Conservation (phyloP, 2,329 filamentous ascomycete genomes). For the Trichoderma koningii region DNA sequence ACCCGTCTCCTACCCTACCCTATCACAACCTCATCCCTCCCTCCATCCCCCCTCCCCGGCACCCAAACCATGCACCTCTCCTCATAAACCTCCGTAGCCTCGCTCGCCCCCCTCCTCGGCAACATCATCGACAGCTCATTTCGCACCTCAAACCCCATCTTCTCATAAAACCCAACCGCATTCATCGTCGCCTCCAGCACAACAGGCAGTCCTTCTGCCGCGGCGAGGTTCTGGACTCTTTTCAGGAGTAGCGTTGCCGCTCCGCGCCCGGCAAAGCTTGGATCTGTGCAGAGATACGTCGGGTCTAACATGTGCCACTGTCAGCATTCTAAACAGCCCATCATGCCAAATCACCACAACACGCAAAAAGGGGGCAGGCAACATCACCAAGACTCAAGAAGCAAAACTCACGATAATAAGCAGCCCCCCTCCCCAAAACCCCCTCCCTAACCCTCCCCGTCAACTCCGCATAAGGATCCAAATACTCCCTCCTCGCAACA, state of each 20-base stretch:
- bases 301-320: constrained; percentile 34
- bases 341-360: neutral
- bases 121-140: constrained; percentile 42
- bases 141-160: constrained; percentile 40
- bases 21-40: neutral
- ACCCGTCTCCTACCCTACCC: neutral
- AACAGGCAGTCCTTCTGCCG: constrained; percentile 38
- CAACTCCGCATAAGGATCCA: constrained; percentile 40
- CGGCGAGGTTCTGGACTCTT: constrained; percentile 40
- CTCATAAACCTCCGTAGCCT: constrained; percentile 40
- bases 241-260: constrained; percentile 41
- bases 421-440: constrained; percentile 35
- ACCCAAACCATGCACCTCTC: constrained; percentile 41
- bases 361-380: neutral
- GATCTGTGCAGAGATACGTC: constrained; percentile 45
- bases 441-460: constrained; percentile 38
- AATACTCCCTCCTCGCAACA: constrained; percentile 36
- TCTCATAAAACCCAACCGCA: constrained; percentile 44
- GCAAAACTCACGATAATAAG: constrained; percentile 43
- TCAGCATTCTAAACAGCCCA: neutral
- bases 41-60: neutral
- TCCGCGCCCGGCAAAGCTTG: constrained; percentile 40
- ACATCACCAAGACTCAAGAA: neutral
- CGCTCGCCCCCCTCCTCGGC: constrained; percentile 35
- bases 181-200: constrained; percentile 45